These are phyloP conservation scores for Filobasidium floriforme DNA, from an alignment of 768 basidiomycete genomes.

Conservation along the genomic window DNA sequence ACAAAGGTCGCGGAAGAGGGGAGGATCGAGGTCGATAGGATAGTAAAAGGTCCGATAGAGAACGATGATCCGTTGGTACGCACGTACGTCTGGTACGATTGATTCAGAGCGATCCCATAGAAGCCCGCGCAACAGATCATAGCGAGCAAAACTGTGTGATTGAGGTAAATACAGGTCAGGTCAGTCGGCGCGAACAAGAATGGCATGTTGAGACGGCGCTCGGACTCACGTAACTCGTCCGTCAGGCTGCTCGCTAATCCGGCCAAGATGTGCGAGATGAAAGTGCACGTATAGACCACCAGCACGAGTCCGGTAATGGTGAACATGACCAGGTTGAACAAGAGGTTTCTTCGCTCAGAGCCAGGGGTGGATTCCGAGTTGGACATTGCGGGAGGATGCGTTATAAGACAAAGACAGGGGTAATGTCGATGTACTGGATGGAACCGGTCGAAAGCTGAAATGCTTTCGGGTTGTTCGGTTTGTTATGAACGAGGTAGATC, in stretches of 20 bases:
- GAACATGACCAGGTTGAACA: constrained; percentile 8
- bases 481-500: not conserved
- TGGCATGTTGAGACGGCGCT: not conserved
- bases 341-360: not conserved
- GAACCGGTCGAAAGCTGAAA: not conserved
- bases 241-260: not conserved
- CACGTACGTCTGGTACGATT: constrained; percentile 3
- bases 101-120: not conserved
- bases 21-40: not conserved
- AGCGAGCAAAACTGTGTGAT: not conserved
- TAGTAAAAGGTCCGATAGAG: constrained; percentile 7
- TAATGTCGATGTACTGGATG: not conserved
- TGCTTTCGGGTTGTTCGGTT: not conserved
- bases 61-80: not conserved
- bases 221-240: not conserved
- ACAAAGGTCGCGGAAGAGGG: not conserved
- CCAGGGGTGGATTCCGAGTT: constrained; percentile 3
- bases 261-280: not conserved
- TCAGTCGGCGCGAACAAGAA: no score
- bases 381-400: not conserved
- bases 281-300: not conserved
- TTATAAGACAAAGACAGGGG: not conserved
- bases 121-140: not conserved
- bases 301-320: not conserved
- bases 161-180: not conserved